Percentiles rank a stretch among this genome's conserved stretches.
These are phyloP conservation scores for Lolium rigidum DNA, from an alignment of 176 grass and related monocot species.

Conservation along the genomic window DNA sequence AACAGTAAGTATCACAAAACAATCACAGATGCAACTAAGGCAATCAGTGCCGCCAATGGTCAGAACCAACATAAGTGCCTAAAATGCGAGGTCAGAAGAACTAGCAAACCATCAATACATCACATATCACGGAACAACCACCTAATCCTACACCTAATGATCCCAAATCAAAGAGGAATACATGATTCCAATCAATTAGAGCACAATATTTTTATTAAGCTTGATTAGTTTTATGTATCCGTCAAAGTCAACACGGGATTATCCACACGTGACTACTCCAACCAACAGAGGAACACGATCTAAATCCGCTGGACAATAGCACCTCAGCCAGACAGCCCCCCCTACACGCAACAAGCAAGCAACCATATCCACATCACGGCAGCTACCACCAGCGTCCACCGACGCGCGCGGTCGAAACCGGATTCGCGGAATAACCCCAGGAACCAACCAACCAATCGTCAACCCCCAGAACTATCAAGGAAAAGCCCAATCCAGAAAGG, in stretches of 20 bases:
- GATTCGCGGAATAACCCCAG: background rate
- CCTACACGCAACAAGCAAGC: slow-evolving; percentile 11
- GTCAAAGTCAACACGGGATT: background rate
- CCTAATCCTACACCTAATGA: background rate
- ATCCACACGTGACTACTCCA: background rate
- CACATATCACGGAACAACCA: background rate
- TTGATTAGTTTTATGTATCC: background rate
- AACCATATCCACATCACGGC: slow-evolving; percentile 11
- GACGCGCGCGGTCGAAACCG: background rate
- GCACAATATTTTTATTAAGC: background rate
- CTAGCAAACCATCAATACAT: background rate
- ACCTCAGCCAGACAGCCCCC: background rate
- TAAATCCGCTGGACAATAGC: slow-evolving; percentile 13
- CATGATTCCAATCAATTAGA: background rate
- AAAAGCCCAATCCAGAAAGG: background rate
- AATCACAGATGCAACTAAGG: background rate
- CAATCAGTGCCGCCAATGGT: background rate
- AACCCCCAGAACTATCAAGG: background rate
- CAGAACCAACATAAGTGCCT: background rate
- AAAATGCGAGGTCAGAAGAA: background rate
- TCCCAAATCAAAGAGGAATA: background rate
- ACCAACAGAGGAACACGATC: background rate
- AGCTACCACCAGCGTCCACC: background rate
- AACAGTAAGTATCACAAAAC: slow-evolving; percentile 1
- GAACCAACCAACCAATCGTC: slow-evolving; percentile 14